Evolutionary conservation across 805 yeast species (phyloP).

Genomic region (Candida endomychidarum): DNA sequence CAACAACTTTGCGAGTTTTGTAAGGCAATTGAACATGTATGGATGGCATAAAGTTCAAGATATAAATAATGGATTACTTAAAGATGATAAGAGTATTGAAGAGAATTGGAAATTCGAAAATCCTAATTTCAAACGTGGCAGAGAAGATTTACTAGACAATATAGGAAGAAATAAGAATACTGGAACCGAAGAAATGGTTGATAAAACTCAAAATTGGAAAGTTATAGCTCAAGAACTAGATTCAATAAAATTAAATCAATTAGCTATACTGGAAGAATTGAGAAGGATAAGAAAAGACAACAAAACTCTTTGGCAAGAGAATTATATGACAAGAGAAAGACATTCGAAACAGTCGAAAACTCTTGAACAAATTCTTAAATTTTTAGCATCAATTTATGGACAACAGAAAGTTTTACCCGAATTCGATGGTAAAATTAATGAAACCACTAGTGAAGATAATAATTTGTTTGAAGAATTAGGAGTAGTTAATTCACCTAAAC

Average conservation of each 20-base stretch:
- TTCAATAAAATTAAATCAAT: constrained; percentile 71
- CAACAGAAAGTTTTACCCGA: constrained; percentile 39
- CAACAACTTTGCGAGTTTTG: constrained; percentile 91
- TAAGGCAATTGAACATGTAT: constrained; percentile 94
- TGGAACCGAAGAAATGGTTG: constrained; percentile 19
- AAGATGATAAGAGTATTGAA: constrained; percentile 49
- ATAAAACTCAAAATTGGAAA: constrained; percentile 43
- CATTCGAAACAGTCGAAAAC: constrained; percentile 85
- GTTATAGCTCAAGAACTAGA: constrained; percentile 71
- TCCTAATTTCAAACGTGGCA: constrained; percentile 70
- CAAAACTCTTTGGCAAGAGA: constrained; percentile 89
- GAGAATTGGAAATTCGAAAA: constrained; percentile 90
- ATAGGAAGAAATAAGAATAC: constrained; percentile 72
- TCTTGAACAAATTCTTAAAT: constrained; percentile 80
- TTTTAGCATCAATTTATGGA: constrained; percentile 81
- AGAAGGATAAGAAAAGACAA: constrained; percentile 83
- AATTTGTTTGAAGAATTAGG: constrained; percentile 14
- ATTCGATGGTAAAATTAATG: constrained; percentile 4
- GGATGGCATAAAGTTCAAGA: constrained; percentile 99
- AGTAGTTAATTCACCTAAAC: constrained; percentile 12
- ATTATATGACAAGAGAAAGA: constrained; percentile 77
- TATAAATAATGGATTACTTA: constrained; percentile 70
- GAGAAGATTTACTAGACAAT: constrained; percentile 81
- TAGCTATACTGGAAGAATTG: constrained; percentile 80
- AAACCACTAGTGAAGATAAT: constrained; percentile 20